These are phyloP conservation scores for Chalciporus pseudorubinellus DNA, from an alignment of 768 basidiomycete species.

Conservation along the genomic window DNA sequence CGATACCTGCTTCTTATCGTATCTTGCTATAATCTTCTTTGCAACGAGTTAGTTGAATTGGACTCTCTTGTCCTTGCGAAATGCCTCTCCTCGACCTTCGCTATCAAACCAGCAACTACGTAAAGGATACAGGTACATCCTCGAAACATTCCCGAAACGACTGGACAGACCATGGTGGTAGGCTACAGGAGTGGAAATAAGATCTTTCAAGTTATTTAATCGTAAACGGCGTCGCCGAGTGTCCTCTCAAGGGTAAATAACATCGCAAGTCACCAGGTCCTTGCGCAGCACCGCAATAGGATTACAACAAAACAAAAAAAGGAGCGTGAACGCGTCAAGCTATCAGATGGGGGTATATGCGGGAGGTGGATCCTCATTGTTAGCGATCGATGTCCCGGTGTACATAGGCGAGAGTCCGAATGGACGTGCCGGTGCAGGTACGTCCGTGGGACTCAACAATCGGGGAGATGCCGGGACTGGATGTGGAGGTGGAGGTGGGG, in stretches of 20 bases:
- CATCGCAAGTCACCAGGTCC: background rate
- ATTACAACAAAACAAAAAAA: background rate
- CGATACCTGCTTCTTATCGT: background rate
- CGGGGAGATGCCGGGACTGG: background rate
- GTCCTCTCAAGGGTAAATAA: too few relatives aligned
- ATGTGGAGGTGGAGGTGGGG: too few relatives aligned
- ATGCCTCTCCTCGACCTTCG: too few relatives aligned
- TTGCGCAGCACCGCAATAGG: background rate
- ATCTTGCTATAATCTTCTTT: too few relatives aligned
- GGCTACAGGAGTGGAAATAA: too few relatives aligned
- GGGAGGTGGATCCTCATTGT: conserved; percentile 22
- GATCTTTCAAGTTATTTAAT: too few relatives aligned
- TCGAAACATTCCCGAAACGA: too few relatives aligned
- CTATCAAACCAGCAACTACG: too few relatives aligned
- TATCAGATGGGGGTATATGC: conserved; percentile 26
- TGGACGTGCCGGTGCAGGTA: background rate
- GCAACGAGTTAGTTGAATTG: background rate
- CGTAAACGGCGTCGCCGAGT: background rate
- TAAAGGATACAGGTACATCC: background rate
- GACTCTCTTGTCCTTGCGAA: too few relatives aligned
- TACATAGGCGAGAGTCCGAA: conserved; percentile 1
- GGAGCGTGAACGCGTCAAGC: background rate
- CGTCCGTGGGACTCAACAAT: background rate
- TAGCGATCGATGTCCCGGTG: conserved; percentile 12
- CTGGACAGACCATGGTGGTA: too few relatives aligned